Evolutionary conservation across 352 stramenopile genomes (phyloP).

Genomic region (Elongisporangium prolatum): DNA sequence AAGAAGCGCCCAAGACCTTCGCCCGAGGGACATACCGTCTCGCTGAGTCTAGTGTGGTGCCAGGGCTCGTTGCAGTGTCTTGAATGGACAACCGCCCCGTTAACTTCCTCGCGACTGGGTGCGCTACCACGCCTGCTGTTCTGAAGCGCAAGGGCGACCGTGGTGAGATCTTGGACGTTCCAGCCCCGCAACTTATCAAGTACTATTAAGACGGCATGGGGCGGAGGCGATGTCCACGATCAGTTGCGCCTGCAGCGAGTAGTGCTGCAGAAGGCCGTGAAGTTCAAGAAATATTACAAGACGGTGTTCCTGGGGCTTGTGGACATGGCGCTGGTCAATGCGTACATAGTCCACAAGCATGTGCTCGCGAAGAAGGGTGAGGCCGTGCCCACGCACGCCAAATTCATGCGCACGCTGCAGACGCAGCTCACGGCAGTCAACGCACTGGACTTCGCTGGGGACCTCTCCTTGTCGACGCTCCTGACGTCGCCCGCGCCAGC

Average conservation of each 20-base stretch:
- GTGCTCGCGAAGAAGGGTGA: neutral
- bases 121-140: no score
- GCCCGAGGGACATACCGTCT: neutral
- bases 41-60: no score
- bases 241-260: slow-evolving; percentile 16
- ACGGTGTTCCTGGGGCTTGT: slow-evolving; percentile 13
- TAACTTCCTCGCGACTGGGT: no score
- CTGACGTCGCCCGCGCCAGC: no score
- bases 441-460: no score
- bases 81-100: no score
- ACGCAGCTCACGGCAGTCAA: no score
- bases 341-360: slow-evolving; percentile 9
- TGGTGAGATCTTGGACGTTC: neutral
- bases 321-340: slow-evolving; percentile 15
- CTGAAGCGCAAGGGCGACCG: no score
- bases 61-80: no score
- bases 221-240: slow-evolving; percentile 14
- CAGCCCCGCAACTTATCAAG: slow-evolving; percentile 4
- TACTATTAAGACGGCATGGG: slow-evolving; percentile 21
- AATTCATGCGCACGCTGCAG: no score
- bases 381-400: no score
- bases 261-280: slow-evolving; percentile 5
- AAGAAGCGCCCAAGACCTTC: slow-evolving; percentile 9
- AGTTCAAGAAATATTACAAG: slow-evolving; percentile 16
- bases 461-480: no score